These are phyloP conservation scores for Chrysanthemum lavandulifolium DNA, from an alignment of 129 eudicot species.

Conservation along the genomic window DNA sequence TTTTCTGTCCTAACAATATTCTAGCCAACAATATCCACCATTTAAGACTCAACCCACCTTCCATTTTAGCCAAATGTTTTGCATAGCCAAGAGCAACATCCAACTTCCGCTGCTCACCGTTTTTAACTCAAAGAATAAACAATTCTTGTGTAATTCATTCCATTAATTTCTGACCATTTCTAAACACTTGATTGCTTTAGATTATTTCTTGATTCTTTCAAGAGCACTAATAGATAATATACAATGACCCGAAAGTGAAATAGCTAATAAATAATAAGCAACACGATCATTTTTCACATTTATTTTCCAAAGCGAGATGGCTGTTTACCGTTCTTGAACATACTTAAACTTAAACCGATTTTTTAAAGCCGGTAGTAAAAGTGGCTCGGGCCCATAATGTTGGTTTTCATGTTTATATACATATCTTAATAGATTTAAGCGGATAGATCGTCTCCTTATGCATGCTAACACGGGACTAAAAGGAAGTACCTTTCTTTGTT, in stretches of 20 bases:
- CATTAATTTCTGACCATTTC: slow-evolving; percentile 60
- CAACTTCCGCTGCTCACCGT: slow-evolving; percentile 81
- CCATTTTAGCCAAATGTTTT: slow-evolving; percentile 50
- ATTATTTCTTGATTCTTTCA: slow-evolving; percentile 54
- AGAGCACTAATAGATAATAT: slow-evolving; percentile 43
- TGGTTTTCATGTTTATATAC: slow-evolving; percentile 46
- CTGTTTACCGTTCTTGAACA: slow-evolving; percentile 76
- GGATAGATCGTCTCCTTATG: slow-evolving; percentile 53
- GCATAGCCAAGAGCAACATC: slow-evolving; percentile 68
- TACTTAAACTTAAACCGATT: slow-evolving; percentile 42
- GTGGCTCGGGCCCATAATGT: slow-evolving; percentile 43
- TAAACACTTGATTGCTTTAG: slow-evolving; percentile 60
- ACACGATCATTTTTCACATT: slow-evolving; percentile 50
- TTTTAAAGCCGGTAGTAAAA: slow-evolving; percentile 64
- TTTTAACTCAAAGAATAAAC: slow-evolving; percentile 66
- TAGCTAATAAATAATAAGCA: slow-evolving; percentile 58
- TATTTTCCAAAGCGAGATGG: slow-evolving; percentile 46
- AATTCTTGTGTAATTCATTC: slow-evolving; percentile 46
- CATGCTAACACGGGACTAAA: slow-evolving; percentile 75
- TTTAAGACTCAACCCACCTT: slow-evolving; percentile 60
- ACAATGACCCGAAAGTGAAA: slow-evolving; percentile 55
- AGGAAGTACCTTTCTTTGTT: slow-evolving; percentile 53
- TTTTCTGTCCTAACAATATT: slow-evolving; percentile 72
- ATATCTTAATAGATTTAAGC: slow-evolving; percentile 67
- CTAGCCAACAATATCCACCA: slow-evolving; percentile 76